These are phyloP conservation scores for Skeletonema grethae DNA, from an alignment of 108 stramenopile genomes.

Conservation along the genomic window DNA sequence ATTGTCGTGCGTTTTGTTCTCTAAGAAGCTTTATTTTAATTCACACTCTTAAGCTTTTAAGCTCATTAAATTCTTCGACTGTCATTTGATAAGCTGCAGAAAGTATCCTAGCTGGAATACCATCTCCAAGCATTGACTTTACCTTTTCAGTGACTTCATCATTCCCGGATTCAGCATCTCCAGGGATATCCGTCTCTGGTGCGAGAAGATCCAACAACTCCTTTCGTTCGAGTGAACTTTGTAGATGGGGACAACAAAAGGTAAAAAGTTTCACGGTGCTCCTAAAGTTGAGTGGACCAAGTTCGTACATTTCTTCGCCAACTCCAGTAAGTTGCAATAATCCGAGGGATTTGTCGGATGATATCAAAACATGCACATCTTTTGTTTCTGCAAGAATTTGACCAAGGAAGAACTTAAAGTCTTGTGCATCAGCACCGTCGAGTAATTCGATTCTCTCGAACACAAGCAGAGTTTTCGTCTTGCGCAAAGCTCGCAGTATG, in stretches of 20 bases:
- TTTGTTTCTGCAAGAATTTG: slow-evolving; percentile 67
- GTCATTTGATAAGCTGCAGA: slow-evolving; percentile 59
- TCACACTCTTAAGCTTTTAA: slow-evolving; percentile 6
- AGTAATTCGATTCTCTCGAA: slow-evolving; percentile 69
- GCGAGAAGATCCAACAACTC: slow-evolving; percentile 45
- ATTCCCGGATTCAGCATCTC: slow-evolving; percentile 22
- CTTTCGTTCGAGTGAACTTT: slow-evolving; percentile 66
- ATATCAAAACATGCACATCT: slow-evolving; percentile 63
- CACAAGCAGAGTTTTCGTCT: slow-evolving; percentile 65
- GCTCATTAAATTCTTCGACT: slow-evolving; percentile 18
- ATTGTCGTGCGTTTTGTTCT: background rate
- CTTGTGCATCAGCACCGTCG: slow-evolving; percentile 58
- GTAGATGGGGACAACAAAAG: slow-evolving; percentile 69
- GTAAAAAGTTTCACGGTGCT: slow-evolving; percentile 72
- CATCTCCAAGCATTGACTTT: slow-evolving; percentile 53
- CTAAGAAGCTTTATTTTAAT: background rate
- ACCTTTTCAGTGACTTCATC: slow-evolving; percentile 27
- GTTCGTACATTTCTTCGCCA: slow-evolving; percentile 56
- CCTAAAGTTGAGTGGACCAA: slow-evolving; percentile 65
- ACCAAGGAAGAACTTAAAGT: slow-evolving; percentile 69
- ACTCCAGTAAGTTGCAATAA: slow-evolving; percentile 58
- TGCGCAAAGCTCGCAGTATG: slow-evolving; percentile 48
- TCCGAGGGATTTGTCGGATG: slow-evolving; percentile 48
- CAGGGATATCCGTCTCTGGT: background rate
- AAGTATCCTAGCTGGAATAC: slow-evolving; percentile 62